Evolutionary conservation across 2,329 filamentous ascomycete species (phyloP).

Genomic region (Penicillium nordicum): DNA sequence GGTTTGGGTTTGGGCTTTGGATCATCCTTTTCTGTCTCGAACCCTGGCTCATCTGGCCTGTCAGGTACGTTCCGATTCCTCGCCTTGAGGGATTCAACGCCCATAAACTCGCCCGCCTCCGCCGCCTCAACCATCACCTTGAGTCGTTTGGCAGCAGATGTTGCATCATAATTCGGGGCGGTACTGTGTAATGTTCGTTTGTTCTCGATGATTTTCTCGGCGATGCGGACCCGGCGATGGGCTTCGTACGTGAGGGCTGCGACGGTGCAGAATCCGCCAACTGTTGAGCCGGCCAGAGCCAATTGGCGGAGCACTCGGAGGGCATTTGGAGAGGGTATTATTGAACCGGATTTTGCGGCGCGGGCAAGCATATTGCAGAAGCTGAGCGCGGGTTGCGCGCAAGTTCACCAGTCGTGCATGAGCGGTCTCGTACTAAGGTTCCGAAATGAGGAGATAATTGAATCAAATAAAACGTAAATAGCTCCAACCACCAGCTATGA

Average conservation of each 20-base stretch:
- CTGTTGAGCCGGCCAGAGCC: conserved; percentile 36
- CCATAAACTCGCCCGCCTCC: conserved; percentile 43
- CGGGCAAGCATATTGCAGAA: conserved; percentile 32
- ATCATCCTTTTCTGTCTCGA: neutral
- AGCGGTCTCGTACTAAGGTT: conserved; percentile 3
- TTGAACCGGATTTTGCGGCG: conserved; percentile 27
- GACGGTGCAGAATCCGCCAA: conserved; percentile 41
- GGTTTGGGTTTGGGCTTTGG: conserved; percentile 1
- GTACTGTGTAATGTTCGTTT: conserved; percentile 43
- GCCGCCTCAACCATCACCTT: conserved; percentile 45
- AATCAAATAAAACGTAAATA: neutral
- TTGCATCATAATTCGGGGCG: conserved; percentile 43
- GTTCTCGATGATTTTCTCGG: conserved; percentile 44
- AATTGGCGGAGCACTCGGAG: conserved; percentile 40
- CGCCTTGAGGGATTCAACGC: conserved; percentile 36
- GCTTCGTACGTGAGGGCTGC: conserved; percentile 44
- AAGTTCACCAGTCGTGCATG: conserved; percentile 20
- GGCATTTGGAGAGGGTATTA: conserved; percentile 45
- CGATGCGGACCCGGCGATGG: conserved; percentile 39
- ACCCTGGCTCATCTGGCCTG: conserved; percentile 1
- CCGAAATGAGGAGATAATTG: neutral
- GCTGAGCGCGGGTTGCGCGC: conserved; percentile 28
- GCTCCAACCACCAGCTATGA: neutral
- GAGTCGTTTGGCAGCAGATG: conserved; percentile 35
- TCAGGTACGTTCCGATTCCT: conserved; percentile 15